A percentile compares a stretch with the other conserved stretches of the same genome.
phyloP scores from a whole-genome alignment of 176 grass and related monocot genomes.

The Hyparrhenia diplandra region DNA sequence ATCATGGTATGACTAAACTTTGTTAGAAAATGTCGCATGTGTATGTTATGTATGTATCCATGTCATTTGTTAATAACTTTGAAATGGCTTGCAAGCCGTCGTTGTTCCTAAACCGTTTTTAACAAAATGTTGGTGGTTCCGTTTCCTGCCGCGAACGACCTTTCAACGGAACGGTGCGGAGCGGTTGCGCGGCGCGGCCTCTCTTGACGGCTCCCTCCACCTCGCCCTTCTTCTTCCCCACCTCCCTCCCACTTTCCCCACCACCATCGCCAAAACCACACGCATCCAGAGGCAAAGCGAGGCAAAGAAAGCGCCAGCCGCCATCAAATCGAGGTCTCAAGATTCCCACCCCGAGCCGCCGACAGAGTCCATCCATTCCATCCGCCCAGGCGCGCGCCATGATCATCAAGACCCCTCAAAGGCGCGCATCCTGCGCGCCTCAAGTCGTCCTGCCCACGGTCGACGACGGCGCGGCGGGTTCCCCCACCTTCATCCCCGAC shows the following conservation, averaged over 20 bases:
- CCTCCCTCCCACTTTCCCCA: not conserved
- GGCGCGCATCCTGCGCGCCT: slow-evolving; percentile 49
- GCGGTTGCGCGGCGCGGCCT: not conserved
- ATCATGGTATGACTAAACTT: too few relatives aligned
- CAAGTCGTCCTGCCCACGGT: slow-evolving; percentile 10
- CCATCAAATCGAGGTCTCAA: not conserved
- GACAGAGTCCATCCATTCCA: not conserved
- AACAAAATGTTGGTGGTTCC: too few relatives aligned
- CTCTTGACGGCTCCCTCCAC: not conserved
- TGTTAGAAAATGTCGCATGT: too few relatives aligned
- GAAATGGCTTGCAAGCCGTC: too few relatives aligned
- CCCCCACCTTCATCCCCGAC: slow-evolving; percentile 41
- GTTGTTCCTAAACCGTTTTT: too few relatives aligned
- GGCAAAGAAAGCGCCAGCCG: not conserved
- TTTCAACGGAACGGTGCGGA: not conserved
- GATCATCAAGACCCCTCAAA: slow-evolving; percentile 54
- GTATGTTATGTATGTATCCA: too few relatives aligned
- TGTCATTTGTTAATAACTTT: too few relatives aligned
- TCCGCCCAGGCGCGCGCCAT: slow-evolving; percentile 15
- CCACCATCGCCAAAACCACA: slow-evolving; percentile 27
- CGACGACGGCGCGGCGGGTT: not conserved
- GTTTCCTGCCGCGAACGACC: too few relatives aligned
- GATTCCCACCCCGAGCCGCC: not conserved
- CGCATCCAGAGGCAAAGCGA: slow-evolving; percentile 23
- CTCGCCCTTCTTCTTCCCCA: not conserved